These are phyloP conservation scores for Saccharum hybrid DNA, from an alignment of 202 grass and related monocot species.

Conservation along the genomic window DNA sequence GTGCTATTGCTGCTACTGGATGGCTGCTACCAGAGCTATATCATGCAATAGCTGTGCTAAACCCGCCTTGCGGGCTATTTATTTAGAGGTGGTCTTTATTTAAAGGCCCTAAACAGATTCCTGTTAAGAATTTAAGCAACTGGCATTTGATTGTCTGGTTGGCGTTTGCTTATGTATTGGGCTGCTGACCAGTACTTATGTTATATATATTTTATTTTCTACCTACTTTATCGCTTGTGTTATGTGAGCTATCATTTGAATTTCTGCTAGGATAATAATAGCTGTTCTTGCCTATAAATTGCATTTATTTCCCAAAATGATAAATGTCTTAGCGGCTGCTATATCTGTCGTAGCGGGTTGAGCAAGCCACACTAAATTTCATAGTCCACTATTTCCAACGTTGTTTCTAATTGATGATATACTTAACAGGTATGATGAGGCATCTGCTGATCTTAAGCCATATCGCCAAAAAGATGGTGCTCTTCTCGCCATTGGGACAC, in stretches of 20 bases:
- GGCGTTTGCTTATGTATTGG: background rate
- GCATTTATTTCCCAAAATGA: background rate
- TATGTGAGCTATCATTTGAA: background rate
- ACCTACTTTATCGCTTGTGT: background rate
- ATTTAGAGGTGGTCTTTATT: background rate
- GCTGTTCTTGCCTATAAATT: background rate
- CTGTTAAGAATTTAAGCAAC: background rate
- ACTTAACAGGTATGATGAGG: slow-evolving; percentile 66
- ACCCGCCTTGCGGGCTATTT: background rate
- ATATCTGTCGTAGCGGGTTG: background rate
- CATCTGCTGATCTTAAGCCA: slow-evolving; percentile 62
- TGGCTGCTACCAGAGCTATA: background rate
- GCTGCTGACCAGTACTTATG: background rate
- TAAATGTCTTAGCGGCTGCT: background rate
- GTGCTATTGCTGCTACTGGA: background rate
- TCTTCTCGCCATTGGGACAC: slow-evolving; percentile 89
- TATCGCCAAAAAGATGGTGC: slow-evolving; percentile 97
- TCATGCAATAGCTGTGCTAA: background rate
- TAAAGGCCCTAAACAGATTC: background rate
- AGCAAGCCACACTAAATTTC: background rate
- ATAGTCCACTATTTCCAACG: background rate
- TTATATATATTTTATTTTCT: background rate
- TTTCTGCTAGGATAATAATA: background rate
- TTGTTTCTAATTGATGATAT: slow-evolving; percentile 31
- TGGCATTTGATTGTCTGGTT: background rate